Conservation (phyloP, 2,329 filamentous ascomycete genomes). For the Pseudogymnoascus sp. region DNA sequence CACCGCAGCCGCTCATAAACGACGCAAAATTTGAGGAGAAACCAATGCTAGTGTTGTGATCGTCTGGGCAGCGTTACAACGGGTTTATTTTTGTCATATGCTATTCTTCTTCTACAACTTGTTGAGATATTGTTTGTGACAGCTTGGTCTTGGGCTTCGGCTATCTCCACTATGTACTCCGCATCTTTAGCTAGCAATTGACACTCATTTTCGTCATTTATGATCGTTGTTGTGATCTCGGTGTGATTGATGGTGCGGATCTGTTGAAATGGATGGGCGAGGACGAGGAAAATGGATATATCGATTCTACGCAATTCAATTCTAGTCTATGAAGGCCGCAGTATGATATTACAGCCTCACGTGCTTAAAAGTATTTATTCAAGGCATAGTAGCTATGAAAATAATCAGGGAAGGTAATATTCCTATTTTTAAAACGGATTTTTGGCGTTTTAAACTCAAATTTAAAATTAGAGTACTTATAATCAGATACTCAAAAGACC, state of each 20-base stretch:
- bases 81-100: neutral
- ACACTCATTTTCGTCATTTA: neutral
- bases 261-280: neutral
- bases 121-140: neutral
- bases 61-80: neutral
- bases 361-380: too few species aligned
- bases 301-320: too few species aligned
- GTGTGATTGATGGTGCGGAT: neutral
- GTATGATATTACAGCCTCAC: too few species aligned
- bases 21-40: neutral
- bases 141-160: neutral
- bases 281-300: neutral
- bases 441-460: too few species aligned
- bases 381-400: too few species aligned
- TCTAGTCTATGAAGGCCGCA: too few species aligned
- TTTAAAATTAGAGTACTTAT: too few species aligned
- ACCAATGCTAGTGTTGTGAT: neutral
- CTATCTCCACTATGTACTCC: neutral
- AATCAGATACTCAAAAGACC: too few species aligned
- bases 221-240: too few species aligned
- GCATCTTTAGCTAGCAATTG: neutral
- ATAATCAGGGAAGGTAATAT: too few species aligned
- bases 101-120: neutral
- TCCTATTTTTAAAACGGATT: too few species aligned
- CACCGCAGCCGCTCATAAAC: neutral